Conservation (phyloP, 163 green algal genomes). For the Chlorella variabilis region DNA sequence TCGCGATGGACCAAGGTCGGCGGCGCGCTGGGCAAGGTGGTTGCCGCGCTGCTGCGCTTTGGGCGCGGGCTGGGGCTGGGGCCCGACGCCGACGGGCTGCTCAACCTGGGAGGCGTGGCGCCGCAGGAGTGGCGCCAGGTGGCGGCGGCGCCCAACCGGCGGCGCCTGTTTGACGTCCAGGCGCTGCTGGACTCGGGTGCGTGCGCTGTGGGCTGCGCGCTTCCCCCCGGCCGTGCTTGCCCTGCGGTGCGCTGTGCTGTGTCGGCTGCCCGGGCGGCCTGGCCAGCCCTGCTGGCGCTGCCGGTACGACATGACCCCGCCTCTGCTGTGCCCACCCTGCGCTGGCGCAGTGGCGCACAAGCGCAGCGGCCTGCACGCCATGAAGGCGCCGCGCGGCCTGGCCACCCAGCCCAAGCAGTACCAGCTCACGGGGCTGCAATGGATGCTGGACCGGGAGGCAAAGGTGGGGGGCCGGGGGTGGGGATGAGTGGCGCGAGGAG, state of each 20-base stretch:
- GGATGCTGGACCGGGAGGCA: conserved; percentile 68
- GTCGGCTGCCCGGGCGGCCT: too few species aligned
- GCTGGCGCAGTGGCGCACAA: conserved; percentile 1
- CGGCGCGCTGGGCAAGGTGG: conserved; percentile 23
- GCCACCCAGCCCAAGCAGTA: conserved; percentile 60
- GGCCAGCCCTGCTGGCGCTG: too few species aligned
- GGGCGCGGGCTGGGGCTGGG: conserved; percentile 54
- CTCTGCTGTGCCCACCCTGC: background rate
- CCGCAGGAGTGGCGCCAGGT: conserved; percentile 10
- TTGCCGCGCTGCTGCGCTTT: conserved; percentile 42
- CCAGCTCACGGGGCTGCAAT: conserved; percentile 68
- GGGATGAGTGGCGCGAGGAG: too few species aligned
- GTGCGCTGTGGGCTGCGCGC: conserved; percentile 7
- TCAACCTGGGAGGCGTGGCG: conserved; percentile 53
- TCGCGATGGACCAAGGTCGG: conserved; percentile 17
- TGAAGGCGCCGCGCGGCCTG: conserved; percentile 31
- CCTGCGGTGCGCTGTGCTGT: too few species aligned
- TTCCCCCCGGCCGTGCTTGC: too few species aligned
- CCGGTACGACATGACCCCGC: too few species aligned
- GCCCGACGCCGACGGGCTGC: conserved; percentile 58
- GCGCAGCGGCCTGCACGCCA: background rate
- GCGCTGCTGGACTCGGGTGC: conserved; percentile 48
- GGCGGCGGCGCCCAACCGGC: background rate
- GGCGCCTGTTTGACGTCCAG: conserved; percentile 35
- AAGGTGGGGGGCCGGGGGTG: background rate